Base-by-base conservation (phyloP, 176 grass and related monocot genomes). In the Tillandsia fasciculata region DNA sequence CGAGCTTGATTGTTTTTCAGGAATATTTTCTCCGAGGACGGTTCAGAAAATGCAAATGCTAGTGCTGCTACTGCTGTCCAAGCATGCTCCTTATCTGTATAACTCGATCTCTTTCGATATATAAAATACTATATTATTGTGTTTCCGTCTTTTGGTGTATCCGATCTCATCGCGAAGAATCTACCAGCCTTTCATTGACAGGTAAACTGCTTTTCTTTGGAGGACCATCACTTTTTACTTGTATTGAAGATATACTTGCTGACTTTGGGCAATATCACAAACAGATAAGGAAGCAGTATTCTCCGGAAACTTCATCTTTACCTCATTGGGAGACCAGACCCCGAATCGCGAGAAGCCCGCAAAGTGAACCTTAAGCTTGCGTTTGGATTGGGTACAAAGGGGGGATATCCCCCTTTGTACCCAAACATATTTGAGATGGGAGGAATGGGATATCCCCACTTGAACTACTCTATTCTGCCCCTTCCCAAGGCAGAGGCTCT, bases 291-390 rank as follows among this genome's bases (percentile, higher is more conserved):
- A 93, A 72, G 82, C 84, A 83, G 78, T 93, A 72, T 86, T 86
- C 82, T 90, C 87, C 71, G 89, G 94, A 22, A 99, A 99, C 74
- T 99, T 99, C 80, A 77, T 81, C 48, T 99, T 93, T 76, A 87
- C 94, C 12, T 64, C 80, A 64, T 66, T 93, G 74, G 68, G 71
- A 48, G 84, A 68, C 27, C 71, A 72, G 52, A 48, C 61, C 24
- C 57, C 80, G 26, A 80, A 72, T 29, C 67, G 66, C 68, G 66
- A 67, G 51, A 91, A 92, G 73, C 67, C 26, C 14, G 26, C 67
- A 9, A 78, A 77, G 71, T 96, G 76, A 96, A 20, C 50, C 12
- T 23, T 42, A 7, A 42, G 22, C n/a, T n/a, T n/a, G n/a, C n/a
- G n/a, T n/a, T n/a, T n/a, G n/a, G n/a, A n/a, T n/a, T n/a, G n/a